A percentile compares a stretch with the other conserved stretches of the same genome.
phyloP scores from a whole-genome alignment of 2,329 filamentous ascomycete genomes.

The Thelonectria blattea region DNA sequence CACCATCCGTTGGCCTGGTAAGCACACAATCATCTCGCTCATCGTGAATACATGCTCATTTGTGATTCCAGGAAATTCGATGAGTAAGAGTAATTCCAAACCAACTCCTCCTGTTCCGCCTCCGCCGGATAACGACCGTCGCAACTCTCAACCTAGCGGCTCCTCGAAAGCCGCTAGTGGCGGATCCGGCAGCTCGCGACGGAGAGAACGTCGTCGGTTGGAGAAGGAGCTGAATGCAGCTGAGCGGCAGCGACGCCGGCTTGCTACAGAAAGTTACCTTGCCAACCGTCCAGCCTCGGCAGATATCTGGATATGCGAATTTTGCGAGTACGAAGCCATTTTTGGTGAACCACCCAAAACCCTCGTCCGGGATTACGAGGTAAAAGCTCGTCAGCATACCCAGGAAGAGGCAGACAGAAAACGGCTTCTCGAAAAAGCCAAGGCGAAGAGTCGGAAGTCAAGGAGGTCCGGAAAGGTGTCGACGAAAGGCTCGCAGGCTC shows the following conservation, averaged over 20 bases:
- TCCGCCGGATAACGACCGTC: conserved; percentile 14
- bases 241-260: conserved; percentile 76
- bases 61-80: conserved; percentile 32
- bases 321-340: conserved; percentile 96
- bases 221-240: conserved; percentile 76
- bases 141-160: conserved; percentile 41
- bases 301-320: conserved; percentile 95
- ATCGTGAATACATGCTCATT: conserved; percentile 8
- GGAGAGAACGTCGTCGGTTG: conserved; percentile 68
- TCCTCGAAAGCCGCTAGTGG: conserved; percentile 42
- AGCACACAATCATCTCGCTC: conserved; percentile 20
- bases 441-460: conserved; percentile 88
- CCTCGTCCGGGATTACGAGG: conserved; percentile 89
- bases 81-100: conserved; percentile 30
- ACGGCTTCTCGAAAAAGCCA: conserved; percentile 86
- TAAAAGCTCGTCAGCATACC: conserved; percentile 86
- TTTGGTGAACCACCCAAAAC: conserved; percentile 87
- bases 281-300: conserved; percentile 72
- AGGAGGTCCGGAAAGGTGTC: conserved; percentile 73
- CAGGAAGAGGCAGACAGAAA: conserved; percentile 86
- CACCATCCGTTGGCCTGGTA: conserved; percentile 76
- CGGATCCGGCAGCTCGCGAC: conserved; percentile 44
- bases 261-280: conserved; percentile 78
- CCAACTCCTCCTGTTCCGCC: conserved; percentile 24
- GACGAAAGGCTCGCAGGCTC: conserved; percentile 37